Evolutionary conservation across 345 rosid genomes (phyloP).

Genomic region (Pelargonium nanum): DNA sequence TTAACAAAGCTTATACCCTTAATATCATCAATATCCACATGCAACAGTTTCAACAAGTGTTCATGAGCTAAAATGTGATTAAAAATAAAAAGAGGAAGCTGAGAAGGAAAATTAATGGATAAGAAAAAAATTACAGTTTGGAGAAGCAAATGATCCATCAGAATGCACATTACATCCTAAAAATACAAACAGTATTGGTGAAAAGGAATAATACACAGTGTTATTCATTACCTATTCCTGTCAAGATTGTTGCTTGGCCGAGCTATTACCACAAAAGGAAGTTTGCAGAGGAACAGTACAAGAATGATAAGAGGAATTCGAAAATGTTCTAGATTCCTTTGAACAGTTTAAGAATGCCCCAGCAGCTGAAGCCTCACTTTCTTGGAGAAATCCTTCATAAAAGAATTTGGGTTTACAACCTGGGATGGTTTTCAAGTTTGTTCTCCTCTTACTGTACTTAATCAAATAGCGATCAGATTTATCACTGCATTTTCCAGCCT

Average conservation of each 20-base stretch:
- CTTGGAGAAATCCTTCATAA: slow-evolving; percentile 7
- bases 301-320: slow-evolving; percentile 5
- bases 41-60: too few species aligned
- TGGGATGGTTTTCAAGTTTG: slow-evolving; percentile 9
- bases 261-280: background rate
- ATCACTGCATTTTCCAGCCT: slow-evolving; percentile 1
- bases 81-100: too few species aligned
- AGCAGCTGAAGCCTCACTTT: slow-evolving; percentile 1
- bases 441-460: slow-evolving; percentile 24
- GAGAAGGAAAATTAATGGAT: background rate
- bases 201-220: background rate
- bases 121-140: too few species aligned
- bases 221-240: background rate
- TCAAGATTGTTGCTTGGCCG: background rate
- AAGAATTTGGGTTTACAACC: slow-evolving; percentile 7
- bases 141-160: background rate
- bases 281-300: background rate
- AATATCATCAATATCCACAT: too few species aligned
- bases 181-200: background rate
- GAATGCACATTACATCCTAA: background rate
- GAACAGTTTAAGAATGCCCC: slow-evolving; percentile 11
- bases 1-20: too few species aligned
- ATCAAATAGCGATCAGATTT: slow-evolving; percentile 24
- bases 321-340: slow-evolving; percentile 6
- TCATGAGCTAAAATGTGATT: background rate